phyloP scores from a whole-genome alignment of 306 rosid species.

The Cucumis cinereus region DNA sequence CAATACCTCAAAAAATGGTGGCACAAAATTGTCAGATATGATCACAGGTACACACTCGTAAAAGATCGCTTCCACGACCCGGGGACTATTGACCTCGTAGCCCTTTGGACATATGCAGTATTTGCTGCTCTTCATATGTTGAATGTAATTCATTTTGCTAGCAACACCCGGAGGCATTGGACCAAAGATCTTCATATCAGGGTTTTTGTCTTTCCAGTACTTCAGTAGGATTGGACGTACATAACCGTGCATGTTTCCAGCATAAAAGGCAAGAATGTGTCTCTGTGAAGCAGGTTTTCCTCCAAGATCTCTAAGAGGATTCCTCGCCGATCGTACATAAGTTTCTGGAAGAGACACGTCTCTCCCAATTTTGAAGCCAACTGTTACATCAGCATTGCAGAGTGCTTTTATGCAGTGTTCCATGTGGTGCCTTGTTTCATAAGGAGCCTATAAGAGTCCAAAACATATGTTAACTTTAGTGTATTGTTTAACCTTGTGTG shows the following conservation, averaged over 20 bases:
- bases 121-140: slow-evolving; percentile 82
- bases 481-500: background rate
- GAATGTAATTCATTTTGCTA: slow-evolving; percentile 76
- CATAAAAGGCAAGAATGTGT: slow-evolving; percentile 66
- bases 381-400: slow-evolving; percentile 83
- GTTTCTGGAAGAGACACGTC: slow-evolving; percentile 91
- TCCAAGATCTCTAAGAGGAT: slow-evolving; percentile 74
- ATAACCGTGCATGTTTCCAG: slow-evolving; percentile 83
- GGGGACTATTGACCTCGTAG: slow-evolving; percentile 85
- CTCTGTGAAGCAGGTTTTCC: slow-evolving; percentile 69
- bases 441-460: slow-evolving; percentile 59
- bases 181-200: slow-evolving; percentile 68
- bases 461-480: background rate
- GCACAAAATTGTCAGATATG: slow-evolving; percentile 94
- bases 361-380: slow-evolving; percentile 77
- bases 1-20: slow-evolving; percentile 82
- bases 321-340: slow-evolving; percentile 48
- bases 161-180: slow-evolving; percentile 75
- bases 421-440: slow-evolving; percentile 96
- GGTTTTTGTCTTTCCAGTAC: slow-evolving; percentile 78
- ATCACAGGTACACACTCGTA: slow-evolving; percentile 93
- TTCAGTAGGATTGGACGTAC: slow-evolving; percentile 54
- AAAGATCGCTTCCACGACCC: slow-evolving; percentile 79
- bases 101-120: slow-evolving; percentile 96
- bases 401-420: slow-evolving; percentile 87